Conservation (phyloP, 805 yeast genomes). For the Blastobotrys americana region DNA sequence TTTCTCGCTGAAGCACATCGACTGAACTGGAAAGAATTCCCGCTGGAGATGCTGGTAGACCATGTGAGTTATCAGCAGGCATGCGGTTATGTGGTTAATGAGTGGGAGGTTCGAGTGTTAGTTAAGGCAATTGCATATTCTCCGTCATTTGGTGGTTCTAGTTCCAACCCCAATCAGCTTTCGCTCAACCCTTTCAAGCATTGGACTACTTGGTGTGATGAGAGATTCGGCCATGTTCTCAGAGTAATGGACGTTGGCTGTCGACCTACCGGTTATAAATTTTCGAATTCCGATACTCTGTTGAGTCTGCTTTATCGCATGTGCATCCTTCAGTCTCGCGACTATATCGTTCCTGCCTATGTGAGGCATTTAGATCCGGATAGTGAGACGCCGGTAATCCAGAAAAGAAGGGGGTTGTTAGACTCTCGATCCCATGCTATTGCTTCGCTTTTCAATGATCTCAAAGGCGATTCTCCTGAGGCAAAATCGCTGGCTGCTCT, state of each 20-base stretch:
- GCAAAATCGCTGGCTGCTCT: constrained; percentile 16
- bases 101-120: constrained; percentile 25
- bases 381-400: neutral
- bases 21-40: constrained; percentile 19
- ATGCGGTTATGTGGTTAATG: constrained; percentile 24
- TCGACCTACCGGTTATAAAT: constrained; percentile 11
- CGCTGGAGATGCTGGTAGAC: constrained; percentile 20
- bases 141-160: constrained; percentile 7
- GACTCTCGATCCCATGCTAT: constrained; percentile 15
- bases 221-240: constrained; percentile 19
- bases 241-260: constrained; percentile 22
- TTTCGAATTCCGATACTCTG: neutral
- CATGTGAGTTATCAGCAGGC: constrained; percentile 27
- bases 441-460: constrained; percentile 11
- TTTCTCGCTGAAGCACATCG: constrained; percentile 23
- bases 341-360: neutral
- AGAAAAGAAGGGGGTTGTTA: constrained; percentile 16
- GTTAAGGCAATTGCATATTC: constrained; percentile 25
- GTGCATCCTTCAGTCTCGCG: constrained; percentile 16
- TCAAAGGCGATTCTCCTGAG: constrained; percentile 4
- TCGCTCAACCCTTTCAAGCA: no score
- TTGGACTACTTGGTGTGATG: constrained; percentile 23
- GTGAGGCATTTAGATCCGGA: neutral
- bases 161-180: no score
- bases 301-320: constrained; percentile 24